Evolutionary conservation across 768 basidiomycete genomes (phyloP).

Genomic region (Punctularia strigosozonata): DNA sequence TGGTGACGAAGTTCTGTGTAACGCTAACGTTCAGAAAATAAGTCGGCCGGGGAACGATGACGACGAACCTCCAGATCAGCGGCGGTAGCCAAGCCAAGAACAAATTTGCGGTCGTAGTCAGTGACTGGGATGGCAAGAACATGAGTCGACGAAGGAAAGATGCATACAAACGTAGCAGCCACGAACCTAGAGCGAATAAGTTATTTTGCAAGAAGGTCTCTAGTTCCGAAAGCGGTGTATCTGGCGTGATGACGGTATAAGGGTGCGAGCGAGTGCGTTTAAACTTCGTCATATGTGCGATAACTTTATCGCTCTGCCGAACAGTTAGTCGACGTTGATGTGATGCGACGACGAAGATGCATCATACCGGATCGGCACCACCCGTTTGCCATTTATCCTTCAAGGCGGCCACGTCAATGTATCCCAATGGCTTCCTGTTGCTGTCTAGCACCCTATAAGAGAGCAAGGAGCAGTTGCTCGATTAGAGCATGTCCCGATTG

Average conservation of each 20-base stretch:
- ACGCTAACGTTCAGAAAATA: too few relatives aligned
- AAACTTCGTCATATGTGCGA: conserved; percentile 63
- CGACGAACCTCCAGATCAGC: conserved; percentile 51
- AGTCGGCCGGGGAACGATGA: too few relatives aligned
- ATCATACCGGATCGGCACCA: conserved; percentile 48
- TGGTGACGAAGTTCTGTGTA: too few relatives aligned
- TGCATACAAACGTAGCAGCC: background rate
- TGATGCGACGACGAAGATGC: background rate
- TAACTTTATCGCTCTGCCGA: conserved; percentile 56
- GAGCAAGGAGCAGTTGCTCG: conserved; percentile 7
- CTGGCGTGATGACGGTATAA: conserved; percentile 73
- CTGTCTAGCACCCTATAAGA: conserved; percentile 57
- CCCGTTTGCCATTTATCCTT: conserved; percentile 74
- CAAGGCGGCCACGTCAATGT: conserved; percentile 65
- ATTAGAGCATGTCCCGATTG: background rate
- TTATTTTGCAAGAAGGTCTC: conserved; percentile 65
- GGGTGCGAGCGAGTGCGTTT: conserved; percentile 49
- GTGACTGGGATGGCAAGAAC: conserved; percentile 45
- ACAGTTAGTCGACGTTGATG: background rate
- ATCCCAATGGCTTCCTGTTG: conserved; percentile 68
- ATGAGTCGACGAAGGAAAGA: conserved; percentile 2
- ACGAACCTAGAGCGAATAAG: conserved; percentile 65
- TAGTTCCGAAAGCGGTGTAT: conserved; percentile 68
- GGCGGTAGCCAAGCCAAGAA: conserved; percentile 66
- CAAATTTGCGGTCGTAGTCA: conserved; percentile 71